These are phyloP conservation scores for Aspergillus ostianus DNA, from an alignment of 495 filamentous ascomycete species.

Conservation along the genomic window DNA sequence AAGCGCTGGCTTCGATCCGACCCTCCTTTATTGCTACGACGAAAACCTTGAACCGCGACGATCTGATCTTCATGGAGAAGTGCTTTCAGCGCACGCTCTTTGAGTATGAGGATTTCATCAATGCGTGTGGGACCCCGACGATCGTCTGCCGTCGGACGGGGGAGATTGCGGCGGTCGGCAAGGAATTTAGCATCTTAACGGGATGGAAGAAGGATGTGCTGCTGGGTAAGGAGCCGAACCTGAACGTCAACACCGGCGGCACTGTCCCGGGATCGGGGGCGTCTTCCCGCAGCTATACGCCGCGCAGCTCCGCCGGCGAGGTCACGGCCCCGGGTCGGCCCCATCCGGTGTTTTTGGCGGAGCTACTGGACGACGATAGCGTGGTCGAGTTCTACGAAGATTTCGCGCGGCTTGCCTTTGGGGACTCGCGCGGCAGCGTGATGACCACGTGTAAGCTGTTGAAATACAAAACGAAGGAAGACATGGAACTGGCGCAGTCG, in stretches of 20 bases:
- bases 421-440: slow-evolving; percentile 78
- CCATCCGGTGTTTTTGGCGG: slow-evolving; percentile 83
- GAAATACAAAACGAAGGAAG: slow-evolving; percentile 81
- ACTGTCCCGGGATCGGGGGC: slow-evolving; percentile 29
- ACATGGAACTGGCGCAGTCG: slow-evolving; percentile 43
- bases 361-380: slow-evolving; percentile 89
- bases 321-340: slow-evolving; percentile 35
- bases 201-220: slow-evolving; percentile 93
- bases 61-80: slow-evolving; percentile 96
- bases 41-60: slow-evolving; percentile 74
- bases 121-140: slow-evolving; percentile 80
- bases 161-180: slow-evolving; percentile 86
- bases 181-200: slow-evolving; percentile 90
- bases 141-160: slow-evolving; percentile 90
- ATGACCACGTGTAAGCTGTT: slow-evolving; percentile 82
- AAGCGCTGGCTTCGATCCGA: slow-evolving; percentile 82
- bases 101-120: slow-evolving; percentile 90
- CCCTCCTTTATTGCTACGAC: slow-evolving; percentile 90
- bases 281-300: slow-evolving; percentile 51
- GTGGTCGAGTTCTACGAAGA: slow-evolving; percentile 96
- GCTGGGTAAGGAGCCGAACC: slow-evolving; percentile 81
- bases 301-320: slow-evolving; percentile 36
- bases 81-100: slow-evolving; percentile 89
- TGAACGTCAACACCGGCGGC: slow-evolving; percentile 76
- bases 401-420: slow-evolving; percentile 87